Evolutionary conservation across 1,139 yeast species (phyloP), one percentile per base, ranked within the genome.

Genomic region (Hanseniaspora sp.): DNA sequence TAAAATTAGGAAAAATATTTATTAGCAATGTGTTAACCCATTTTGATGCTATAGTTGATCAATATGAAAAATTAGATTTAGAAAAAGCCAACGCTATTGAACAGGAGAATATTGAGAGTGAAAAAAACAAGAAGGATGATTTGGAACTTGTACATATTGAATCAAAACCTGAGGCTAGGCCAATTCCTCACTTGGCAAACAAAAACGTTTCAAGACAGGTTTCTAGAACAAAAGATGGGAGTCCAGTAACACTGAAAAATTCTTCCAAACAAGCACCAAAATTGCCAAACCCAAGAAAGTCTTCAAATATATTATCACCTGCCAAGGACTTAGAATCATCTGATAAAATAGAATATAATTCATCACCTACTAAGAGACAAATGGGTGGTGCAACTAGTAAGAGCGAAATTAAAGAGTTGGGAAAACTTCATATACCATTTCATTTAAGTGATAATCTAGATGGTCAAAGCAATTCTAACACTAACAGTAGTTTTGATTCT

Each of bases 11-110:
- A 1, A 73, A 72, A 47, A 67, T 82, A 53, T 78, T 74, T 56
- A 67, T 79, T 44, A 75, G 71, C 57, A 78, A 78, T 58, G 59
- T 78, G 5, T 60, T 79, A 42, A 75, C 71, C 39, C 65, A 73
- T 58, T 80, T 82, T 79, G 63, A 61, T 18, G 59, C 55, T 2
- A 61, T 67, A 17, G 54, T 58, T 9, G 48, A 53, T 39, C 55
- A 53, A 40, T 44, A 55, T 56, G 54, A 58, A 44, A 47, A 48
- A 30, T 29, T 41, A 30, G 31, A 39, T 7, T 18, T 15, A 37
- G 23, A 46, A 18, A 23, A 3, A 13, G 23, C 30, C 9, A 31
- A 39, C 1, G 37, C 11, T 2, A 37, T 15, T 8, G 38, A 42
- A n/a, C 23, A 23, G 4, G 4, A 23, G 2, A 23, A 23, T 23